Evolutionary conservation across 2,329 filamentous ascomycete genomes (phyloP).

Genomic region (Periconia digitata): DNA sequence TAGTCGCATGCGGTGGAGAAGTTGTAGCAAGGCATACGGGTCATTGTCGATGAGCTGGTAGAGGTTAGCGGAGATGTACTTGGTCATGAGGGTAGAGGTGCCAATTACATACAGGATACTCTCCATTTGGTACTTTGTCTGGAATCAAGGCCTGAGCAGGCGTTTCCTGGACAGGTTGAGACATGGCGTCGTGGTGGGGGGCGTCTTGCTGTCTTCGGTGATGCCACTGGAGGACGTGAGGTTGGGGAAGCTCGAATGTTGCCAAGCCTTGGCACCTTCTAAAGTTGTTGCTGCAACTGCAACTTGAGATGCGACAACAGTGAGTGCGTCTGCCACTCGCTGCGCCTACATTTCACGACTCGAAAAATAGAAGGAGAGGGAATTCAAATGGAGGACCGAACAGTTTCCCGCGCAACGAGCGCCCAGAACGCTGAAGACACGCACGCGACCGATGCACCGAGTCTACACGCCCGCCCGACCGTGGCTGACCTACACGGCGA

Average conservation of each 20-base stretch:
- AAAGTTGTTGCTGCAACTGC: conserved; percentile 1
- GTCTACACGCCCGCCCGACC: conserved; percentile 57
- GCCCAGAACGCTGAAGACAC: conserved; percentile 21
- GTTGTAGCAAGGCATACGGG: conserved; percentile 66
- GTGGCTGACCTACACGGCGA: conserved; percentile 72
- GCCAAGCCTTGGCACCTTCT: conserved; percentile 26
- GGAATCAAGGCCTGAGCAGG: conserved; percentile 58
- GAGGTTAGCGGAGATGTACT: conserved; percentile 26
- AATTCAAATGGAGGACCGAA: conserved; percentile 29
- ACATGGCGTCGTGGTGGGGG: conserved; percentile 33
- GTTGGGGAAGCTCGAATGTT: conserved; percentile 6
- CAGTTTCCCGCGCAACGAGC: conserved; percentile 15
- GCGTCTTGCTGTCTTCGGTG: conserved; percentile 5
- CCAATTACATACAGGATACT: conserved; percentile 75
- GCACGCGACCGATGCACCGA: conserved; percentile 21
- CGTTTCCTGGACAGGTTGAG: conserved; percentile 24
- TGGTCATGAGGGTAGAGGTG: conserved; percentile 27
- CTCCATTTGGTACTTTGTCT: conserved; percentile 76
- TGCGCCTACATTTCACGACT: conserved; percentile 10
- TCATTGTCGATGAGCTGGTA: conserved; percentile 95
- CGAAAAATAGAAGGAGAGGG: conserved; percentile 9
- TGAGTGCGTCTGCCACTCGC: conserved; percentile 22
- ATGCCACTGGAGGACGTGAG: conserved; percentile 19
- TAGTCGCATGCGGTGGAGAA: conserved; percentile 12
- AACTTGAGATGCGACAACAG: conserved; percentile 26